Base-by-base conservation (phyloP, 139 green algal genomes). In the Asterochloris sp. region DNA sequence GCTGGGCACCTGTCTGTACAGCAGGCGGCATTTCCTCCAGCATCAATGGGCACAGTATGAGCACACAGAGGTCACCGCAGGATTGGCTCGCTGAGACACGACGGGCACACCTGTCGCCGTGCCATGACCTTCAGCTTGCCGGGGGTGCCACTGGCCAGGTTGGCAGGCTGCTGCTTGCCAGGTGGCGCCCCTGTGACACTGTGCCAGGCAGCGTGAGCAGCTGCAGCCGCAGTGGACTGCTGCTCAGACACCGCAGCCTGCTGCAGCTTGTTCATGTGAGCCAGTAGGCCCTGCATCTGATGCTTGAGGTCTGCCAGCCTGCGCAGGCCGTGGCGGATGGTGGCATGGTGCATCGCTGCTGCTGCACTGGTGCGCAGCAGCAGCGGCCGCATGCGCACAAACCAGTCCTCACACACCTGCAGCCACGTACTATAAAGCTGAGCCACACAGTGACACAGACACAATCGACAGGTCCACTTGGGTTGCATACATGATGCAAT, bases 361-460 rank as follows among this genome's bases (percentile, higher is more conserved):
- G 87, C 83, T 10, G 83, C 74, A 47, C 86, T 86, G 4, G 86
- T 79, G 16, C 83, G 80, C 23, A 92, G 38, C 13, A 90, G 78
- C 62, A 89, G 68, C 62, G 87, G 76, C 0, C 89, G 84, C 62
- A 89, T 66, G 11, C 91, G 87, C 0, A 69, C 79, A 63, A 96
- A 92, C 92, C 93, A 96, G 29, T 93, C 90, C 15, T 90, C 86
- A 80, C 92, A 96, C n/a, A 94, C 90, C 88, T 93, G 84, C 74
- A 78, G 38, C 38, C 38, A 54, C 38, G 38, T 6, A 54, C 38
- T 54, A 2, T 54, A 6, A 54, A 6, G 38, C 38, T 54, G 38
- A 54, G 38, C 38, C 6, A 54, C 6, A 6, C 4, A 6, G 38
- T 54, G 38, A 54, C 6, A 54, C 38, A 54, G 4, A 54, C 38